Evolutionary conservation across 345 rosid species (phyloP).

Genomic region (Gynandropsis gynandra): DNA sequence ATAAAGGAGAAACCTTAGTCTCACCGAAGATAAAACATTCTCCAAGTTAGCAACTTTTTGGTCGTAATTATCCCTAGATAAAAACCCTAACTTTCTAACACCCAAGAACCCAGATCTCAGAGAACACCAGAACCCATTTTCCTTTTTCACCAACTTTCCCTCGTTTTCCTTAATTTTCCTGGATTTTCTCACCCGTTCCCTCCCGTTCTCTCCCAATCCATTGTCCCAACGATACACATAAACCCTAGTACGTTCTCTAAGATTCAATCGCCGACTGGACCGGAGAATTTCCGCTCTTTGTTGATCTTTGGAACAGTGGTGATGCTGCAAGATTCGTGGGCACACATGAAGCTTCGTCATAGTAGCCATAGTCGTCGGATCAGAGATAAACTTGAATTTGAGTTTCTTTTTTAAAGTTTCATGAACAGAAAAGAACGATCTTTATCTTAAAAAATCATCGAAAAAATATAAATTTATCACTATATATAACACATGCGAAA

Average conservation of each 20-base stretch:
- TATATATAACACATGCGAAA: slow-evolving; percentile 15
- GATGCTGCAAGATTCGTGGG: slow-evolving; percentile 38
- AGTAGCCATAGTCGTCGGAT: slow-evolving; percentile 36
- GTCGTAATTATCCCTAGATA: slow-evolving; percentile 37
- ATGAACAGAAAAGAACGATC: slow-evolving; percentile 1
- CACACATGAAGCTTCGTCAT: slow-evolving; percentile 45
- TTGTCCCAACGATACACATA: slow-evolving; percentile 33
- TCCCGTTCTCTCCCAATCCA: slow-evolving; percentile 32
- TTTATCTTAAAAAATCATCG: slow-evolving; percentile 3
- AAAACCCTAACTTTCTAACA: slow-evolving; percentile 29
- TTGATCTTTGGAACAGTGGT: slow-evolving; percentile 30
- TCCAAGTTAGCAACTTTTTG: slow-evolving; percentile 47
- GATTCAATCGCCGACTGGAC: slow-evolving; percentile 23
- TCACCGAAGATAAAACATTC: slow-evolving; percentile 49
- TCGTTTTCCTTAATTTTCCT: slow-evolving; percentile 33
- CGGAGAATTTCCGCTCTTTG: slow-evolving; percentile 26
- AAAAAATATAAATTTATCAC: slow-evolving; percentile 1
- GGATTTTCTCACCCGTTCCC: slow-evolving; percentile 22
- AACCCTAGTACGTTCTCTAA: slow-evolving; percentile 49
- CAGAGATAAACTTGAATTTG: not conserved
- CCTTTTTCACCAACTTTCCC: slow-evolving; percentile 26
- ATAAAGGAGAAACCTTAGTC: slow-evolving; percentile 10
- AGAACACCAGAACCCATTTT: slow-evolving; percentile 36
- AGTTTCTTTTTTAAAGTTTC: not conserved
- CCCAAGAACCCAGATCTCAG: slow-evolving; percentile 35